These are phyloP conservation scores for Sungouiella thailandica DNA, from an alignment of 805 yeast genomes.

Conservation along the genomic window DNA sequence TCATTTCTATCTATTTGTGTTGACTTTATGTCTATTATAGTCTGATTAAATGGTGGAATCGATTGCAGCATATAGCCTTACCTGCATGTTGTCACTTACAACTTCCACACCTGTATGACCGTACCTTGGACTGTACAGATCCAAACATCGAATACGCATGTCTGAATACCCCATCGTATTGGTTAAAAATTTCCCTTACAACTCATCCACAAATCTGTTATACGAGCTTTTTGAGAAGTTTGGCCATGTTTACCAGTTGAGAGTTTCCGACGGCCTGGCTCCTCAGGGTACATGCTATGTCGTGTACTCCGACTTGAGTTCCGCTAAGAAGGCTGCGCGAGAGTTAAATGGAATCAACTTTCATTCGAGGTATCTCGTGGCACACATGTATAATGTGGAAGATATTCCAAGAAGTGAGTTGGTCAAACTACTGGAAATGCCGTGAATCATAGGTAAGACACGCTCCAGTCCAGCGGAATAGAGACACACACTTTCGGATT, in stretches of 20 bases:
- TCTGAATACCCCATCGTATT: constrained; percentile 41
- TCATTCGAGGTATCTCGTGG: constrained; percentile 54
- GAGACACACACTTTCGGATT: no score
- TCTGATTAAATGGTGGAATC: no score
- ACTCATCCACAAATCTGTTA: constrained; percentile 40
- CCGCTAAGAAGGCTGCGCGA: constrained; percentile 48
- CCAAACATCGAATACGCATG: no score
- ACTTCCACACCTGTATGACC: no score
- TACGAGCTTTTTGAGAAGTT: constrained; percentile 50
- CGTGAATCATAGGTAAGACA: no score
- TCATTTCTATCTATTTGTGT: no score
- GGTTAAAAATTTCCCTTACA: constrained; percentile 56
- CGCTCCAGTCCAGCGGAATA: no score
- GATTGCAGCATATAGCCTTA: no score
- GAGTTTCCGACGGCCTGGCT: constrained; percentile 27
- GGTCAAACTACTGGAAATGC: not conserved
- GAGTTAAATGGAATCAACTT: constrained; percentile 57
- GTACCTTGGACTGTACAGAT: no score
- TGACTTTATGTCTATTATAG: no score
- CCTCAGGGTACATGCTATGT: constrained; percentile 48
- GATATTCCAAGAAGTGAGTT: not conserved
- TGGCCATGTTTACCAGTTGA: constrained; percentile 53
- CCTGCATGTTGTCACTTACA: no score
- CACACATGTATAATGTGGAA: constrained; percentile 43
- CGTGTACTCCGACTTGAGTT: constrained; percentile 43